Percentiles rank a stretch among this genome's conserved stretches.
phyloP scores from a whole-genome alignment of 805 yeast genomes.

The Pichia exigua region DNA sequence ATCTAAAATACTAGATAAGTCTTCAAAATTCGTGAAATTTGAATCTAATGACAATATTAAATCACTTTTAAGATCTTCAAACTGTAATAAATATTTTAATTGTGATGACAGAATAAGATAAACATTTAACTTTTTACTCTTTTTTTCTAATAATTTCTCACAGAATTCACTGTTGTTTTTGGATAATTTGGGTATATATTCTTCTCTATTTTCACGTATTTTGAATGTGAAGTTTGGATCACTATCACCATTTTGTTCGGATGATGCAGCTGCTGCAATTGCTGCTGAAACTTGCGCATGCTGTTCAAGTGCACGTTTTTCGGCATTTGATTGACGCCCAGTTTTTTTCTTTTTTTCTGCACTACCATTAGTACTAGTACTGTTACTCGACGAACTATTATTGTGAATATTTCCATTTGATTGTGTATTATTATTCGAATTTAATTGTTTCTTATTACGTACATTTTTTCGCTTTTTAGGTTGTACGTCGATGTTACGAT shows the following conservation, averaged over 20 bases:
- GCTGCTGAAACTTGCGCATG: slow-evolving; percentile 1
- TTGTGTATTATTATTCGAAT: neutral
- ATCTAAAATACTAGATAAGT: slow-evolving; percentile 5
- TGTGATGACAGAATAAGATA: slow-evolving; percentile 42
- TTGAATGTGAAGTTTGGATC: neutral
- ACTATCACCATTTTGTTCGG: neutral
- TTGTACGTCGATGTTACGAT: neutral
- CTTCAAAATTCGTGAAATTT: slow-evolving; percentile 13
- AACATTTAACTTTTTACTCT: slow-evolving; percentile 22
- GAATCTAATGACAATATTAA: slow-evolving; percentile 45
- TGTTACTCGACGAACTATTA: neutral
- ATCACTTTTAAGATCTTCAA: slow-evolving; percentile 32
- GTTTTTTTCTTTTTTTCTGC: slow-evolving; percentile 3
- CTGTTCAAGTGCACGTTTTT: slow-evolving; percentile 4
- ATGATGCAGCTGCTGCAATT: neutral
- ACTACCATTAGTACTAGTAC: neutral
- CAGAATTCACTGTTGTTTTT: slow-evolving; percentile 23
- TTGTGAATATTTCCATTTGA: neutral
- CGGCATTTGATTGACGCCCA: slow-evolving; percentile 6
- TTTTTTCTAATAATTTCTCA: slow-evolving; percentile 14
- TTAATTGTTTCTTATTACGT: neutral
- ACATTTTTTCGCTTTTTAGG: slow-evolving; percentile 3
- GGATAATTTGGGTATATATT: slow-evolving; percentile 25
- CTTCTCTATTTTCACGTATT: slow-evolving; percentile 19
- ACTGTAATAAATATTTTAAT: slow-evolving; percentile 28